These are phyloP conservation scores for Tricladium varicosporioides DNA, from an alignment of 2,329 filamentous ascomycete genomes.

Conservation along the genomic window DNA sequence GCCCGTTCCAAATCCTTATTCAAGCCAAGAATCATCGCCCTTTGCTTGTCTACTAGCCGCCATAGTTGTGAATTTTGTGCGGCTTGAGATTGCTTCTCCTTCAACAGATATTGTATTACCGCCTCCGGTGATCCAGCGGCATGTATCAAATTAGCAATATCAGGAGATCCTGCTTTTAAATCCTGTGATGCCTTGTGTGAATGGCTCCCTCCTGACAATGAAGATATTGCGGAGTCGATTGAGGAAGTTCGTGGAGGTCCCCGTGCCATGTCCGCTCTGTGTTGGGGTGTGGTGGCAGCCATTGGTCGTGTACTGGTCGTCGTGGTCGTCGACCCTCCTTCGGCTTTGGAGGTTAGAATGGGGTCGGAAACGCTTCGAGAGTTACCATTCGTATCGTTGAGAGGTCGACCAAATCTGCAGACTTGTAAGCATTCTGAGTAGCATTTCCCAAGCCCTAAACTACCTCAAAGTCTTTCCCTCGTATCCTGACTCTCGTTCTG, in stretches of 20 bases:
- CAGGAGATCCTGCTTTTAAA: slow-evolving; percentile 52
- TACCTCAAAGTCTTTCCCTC: slow-evolving; percentile 26
- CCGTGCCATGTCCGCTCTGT: slow-evolving; percentile 31
- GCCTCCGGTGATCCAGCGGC: slow-evolving; percentile 87
- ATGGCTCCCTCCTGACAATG: slow-evolving; percentile 61
- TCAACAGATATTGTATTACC: slow-evolving; percentile 82
- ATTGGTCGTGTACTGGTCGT: slow-evolving; percentile 25
- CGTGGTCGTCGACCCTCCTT: slow-evolving; percentile 21
- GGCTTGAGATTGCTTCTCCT: slow-evolving; percentile 85
- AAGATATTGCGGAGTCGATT: slow-evolving; percentile 90
- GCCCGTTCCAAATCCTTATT: slow-evolving; percentile 93
- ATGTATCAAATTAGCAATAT: slow-evolving; percentile 76
- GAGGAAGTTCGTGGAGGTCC: slow-evolving; percentile 71
- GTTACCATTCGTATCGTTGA: slow-evolving; percentile 31
- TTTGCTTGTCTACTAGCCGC: slow-evolving; percentile 94
- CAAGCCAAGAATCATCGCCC: slow-evolving; percentile 86
- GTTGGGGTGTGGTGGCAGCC: slow-evolving; percentile 29
- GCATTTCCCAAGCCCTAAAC: neutral
- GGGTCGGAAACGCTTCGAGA: slow-evolving; percentile 35
- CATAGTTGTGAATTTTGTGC: slow-evolving; percentile 92
- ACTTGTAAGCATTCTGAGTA: slow-evolving; percentile 1
- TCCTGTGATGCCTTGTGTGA: slow-evolving; percentile 59
- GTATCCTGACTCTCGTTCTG: slow-evolving; percentile 16
- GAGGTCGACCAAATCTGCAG: slow-evolving; percentile 23
- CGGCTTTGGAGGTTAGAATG: slow-evolving; percentile 25